Evolutionary conservation across 2,329 filamentous ascomycete genomes (phyloP), one percentile per base, ranked within the genome.

Genomic region (Aspergillus calidoustus): DNA sequence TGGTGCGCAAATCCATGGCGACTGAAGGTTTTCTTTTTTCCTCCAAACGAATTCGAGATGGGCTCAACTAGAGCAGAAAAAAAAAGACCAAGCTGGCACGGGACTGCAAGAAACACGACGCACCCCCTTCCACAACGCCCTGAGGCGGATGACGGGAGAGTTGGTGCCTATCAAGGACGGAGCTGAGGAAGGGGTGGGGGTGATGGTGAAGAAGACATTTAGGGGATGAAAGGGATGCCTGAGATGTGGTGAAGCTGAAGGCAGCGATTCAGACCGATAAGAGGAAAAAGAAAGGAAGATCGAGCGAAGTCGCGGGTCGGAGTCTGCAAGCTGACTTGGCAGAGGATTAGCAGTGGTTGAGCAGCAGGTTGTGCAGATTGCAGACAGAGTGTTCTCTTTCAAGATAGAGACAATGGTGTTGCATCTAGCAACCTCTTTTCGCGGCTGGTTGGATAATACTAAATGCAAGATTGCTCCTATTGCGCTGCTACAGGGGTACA

Each of bases 1-100:
- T 83, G 59, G 80, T 82, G 72, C 81, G 79, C 71, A 84, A 77
- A 74, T 84, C 82, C 82, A 84, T 84, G 70, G 71, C 65, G 74
- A 54, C 28, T 22, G 50, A 7, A 19, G 25, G 17, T 25, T 53
- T 53, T 55, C 38, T 38, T 55, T 11, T 11, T 52, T 34, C 34
- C 52, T 46, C 38, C 52, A 41, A 46, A 22, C 38, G 2, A 47
- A 22, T 56, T 31, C 43, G 28, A 23, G 15, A 15, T 54, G 30
- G 44, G 34, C 41, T 52, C 34, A n/a, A 43, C 22, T 11, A 34
- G 8, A 11, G 31, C 31, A 30, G 30, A 57, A 41, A 13, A 47
- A 51, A 49, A 57, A 41, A 9, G 38, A 50, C 54, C 23, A 41
- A 41, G n/a, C 43, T 46, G 48, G 51, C 19, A 30, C 31, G 31